phyloP scores from a whole-genome alignment of 495 filamentous ascomycete genomes.

The Filosporella fistucella region DNA sequence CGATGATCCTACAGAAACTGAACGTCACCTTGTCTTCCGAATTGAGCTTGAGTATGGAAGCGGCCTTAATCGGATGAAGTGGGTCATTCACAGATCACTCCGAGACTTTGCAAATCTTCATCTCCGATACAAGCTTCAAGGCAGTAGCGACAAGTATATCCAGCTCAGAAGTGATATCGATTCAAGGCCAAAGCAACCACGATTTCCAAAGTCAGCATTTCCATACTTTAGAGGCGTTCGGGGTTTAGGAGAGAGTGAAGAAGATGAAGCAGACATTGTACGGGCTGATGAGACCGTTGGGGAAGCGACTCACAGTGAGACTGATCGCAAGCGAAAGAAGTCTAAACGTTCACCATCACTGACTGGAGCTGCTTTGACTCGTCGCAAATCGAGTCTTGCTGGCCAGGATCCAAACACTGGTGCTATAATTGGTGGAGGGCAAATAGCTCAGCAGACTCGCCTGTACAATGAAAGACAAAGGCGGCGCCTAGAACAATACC shows the following conservation, averaged over 20 bases:
- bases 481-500: conserved; percentile 81
- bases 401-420: conserved; percentile 27
- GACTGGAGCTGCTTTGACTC: conserved; percentile 32
- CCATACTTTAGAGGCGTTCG: conserved; percentile 82
- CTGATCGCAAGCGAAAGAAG: conserved; percentile 44
- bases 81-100: conserved; percentile 84
- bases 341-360: conserved; percentile 64
- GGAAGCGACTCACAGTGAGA: conserved; percentile 43
- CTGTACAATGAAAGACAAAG: conserved; percentile 57
- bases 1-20: conserved; percentile 43
- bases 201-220: conserved; percentile 86
- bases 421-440: conserved; percentile 28
- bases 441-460: conserved; percentile 32
- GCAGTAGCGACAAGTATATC: conserved; percentile 74
- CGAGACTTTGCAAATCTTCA: conserved; percentile 92
- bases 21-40: conserved; percentile 81
- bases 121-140: conserved; percentile 81
- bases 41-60: conserved; percentile 96
- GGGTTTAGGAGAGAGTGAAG: conserved; percentile 76
- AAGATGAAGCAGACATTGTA: conserved; percentile 56
- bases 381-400: conserved; percentile 53
- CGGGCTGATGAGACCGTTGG: conserved; percentile 40
- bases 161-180: conserved; percentile 52
- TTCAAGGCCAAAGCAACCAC: conserved; percentile 65
- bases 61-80: conserved; percentile 93